Conservation (phyloP, 2,329 filamentous ascomycete species). For the Didymella lethalis region DNA sequence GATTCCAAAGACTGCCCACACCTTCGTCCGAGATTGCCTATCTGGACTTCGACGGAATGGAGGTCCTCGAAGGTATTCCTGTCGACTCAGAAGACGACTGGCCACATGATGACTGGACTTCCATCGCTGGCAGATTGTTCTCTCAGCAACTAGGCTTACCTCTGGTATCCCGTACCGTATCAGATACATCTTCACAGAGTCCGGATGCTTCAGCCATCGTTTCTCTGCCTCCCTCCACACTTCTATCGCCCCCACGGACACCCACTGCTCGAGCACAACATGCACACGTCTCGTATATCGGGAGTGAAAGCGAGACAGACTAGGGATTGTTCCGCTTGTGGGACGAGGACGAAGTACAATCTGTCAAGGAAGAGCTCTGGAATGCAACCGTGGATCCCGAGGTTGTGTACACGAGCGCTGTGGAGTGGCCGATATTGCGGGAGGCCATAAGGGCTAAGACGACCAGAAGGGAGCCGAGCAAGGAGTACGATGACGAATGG, state of each 20-base stretch:
- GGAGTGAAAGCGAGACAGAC: conserved; percentile 1
- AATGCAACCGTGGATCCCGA: background rate
- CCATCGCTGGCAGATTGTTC: background rate
- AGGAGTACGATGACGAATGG: background rate
- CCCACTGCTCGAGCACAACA: background rate
- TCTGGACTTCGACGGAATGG: background rate
- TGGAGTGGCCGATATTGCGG: conserved; percentile 31
- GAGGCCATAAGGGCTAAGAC: conserved; percentile 18
- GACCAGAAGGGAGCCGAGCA: background rate
- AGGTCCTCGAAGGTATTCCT: background rate
- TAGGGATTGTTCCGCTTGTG: conserved; percentile 1
- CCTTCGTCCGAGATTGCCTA: background rate
- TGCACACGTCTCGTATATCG: background rate
- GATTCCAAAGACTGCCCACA: background rate
- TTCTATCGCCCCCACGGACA: background rate
- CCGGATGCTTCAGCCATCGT: background rate
- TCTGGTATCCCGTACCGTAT: background rate
- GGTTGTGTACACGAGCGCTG: conserved; percentile 10
- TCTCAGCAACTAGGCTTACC: background rate
- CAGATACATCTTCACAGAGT: background rate
- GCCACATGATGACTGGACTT: conserved; percentile 12
- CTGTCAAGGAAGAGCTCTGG: conserved; percentile 4
- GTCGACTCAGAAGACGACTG: conserved; percentile 8
- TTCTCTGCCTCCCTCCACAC: background rate
- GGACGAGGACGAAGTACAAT: background rate